Conservation (phyloP, 2,329 filamentous ascomycete genomes). For the Camillea tinctor region DNA sequence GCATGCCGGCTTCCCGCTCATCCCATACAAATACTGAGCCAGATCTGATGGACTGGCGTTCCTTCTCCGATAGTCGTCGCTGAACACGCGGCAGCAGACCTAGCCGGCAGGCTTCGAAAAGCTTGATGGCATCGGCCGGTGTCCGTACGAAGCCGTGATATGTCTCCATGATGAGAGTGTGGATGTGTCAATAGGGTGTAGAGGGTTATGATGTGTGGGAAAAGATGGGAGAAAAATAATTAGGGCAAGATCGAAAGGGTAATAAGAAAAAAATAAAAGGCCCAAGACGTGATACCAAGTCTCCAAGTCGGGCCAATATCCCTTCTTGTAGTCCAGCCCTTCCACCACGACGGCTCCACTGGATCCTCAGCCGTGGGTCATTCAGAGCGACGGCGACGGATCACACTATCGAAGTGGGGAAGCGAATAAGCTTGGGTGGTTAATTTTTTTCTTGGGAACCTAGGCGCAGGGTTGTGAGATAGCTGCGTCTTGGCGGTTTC, state of each 20-base stretch:
- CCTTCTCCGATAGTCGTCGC: constrained; percentile 90
- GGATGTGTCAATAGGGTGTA: background rate
- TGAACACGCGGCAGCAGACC: constrained; percentile 90
- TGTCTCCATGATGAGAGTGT: constrained; percentile 73
- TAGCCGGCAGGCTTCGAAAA: constrained; percentile 95
- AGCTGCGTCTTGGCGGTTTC: constrained; percentile 23
- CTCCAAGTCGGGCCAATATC: constrained; percentile 12
- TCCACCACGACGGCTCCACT: constrained; percentile 28
- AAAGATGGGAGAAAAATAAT: constrained; percentile 1
- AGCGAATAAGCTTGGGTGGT: constrained; percentile 20
- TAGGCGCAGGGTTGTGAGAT: constrained; percentile 12
- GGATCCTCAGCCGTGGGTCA: constrained; percentile 27
- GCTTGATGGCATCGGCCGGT: constrained; percentile 93
- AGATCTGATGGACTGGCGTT: constrained; percentile 91
- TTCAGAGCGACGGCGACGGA: constrained; percentile 24
- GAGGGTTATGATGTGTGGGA: constrained; percentile 11
- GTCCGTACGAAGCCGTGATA: constrained; percentile 94
- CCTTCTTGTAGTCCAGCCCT: constrained; percentile 26
- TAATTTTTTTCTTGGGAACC: constrained; percentile 13
- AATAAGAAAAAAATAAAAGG: background rate
- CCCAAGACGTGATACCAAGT: background rate
- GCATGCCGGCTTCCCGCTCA: constrained; percentile 96
- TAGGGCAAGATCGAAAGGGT: constrained; percentile 7
- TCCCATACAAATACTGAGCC: constrained; percentile 99
- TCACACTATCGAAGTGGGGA: constrained; percentile 10